phyloP scores from a whole-genome alignment of 495 filamentous ascomycete species.

The Aspergillus sclerotioniger region DNA sequence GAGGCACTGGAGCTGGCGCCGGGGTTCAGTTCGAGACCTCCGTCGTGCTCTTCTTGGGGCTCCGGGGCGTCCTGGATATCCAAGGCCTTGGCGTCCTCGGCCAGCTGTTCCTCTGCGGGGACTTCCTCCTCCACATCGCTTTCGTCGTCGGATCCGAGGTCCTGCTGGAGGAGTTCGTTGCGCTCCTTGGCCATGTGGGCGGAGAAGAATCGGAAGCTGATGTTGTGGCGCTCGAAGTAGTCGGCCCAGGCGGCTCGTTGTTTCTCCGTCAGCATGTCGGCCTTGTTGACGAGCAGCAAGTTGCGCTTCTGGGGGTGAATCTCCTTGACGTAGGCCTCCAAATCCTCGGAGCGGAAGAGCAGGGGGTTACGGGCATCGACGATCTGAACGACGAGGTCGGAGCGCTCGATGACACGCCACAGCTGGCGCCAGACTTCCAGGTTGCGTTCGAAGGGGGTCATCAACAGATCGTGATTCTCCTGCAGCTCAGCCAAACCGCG shows the following conservation, averaged over 20 bases:
- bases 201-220: conserved; percentile 94
- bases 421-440: conserved; percentile 97
- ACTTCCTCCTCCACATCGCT: conserved; percentile 45
- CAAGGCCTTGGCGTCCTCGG: conserved; percentile 36
- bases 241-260: conserved; percentile 86
- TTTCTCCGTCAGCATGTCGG: conserved; percentile 93
- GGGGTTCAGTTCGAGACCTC: conserved; percentile 21
- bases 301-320: conserved; percentile 87
- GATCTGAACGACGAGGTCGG: conserved; percentile 95
- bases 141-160: conserved; percentile 46
- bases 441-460: conserved; percentile 99
- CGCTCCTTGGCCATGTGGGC: conserved; percentile 85
- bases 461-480: conserved; percentile 86
- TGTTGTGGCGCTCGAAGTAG: conserved; percentile 76
- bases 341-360: conserved; percentile 88
- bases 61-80: conserved; percentile 40
- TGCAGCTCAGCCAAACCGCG: conserved; percentile 88
- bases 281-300: conserved; percentile 94
- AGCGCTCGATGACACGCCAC: conserved; percentile 97
- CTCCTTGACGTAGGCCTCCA: conserved; percentile 92
- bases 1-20: conserved; percentile 21
- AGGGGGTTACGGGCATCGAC: conserved; percentile 96
- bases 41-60: conserved; percentile 24
- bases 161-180: conserved; percentile 61
- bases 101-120: conserved; percentile 46